Conservation (phyloP, 2,329 filamentous ascomycete species). For the Fusarium albosuccineum region DNA sequence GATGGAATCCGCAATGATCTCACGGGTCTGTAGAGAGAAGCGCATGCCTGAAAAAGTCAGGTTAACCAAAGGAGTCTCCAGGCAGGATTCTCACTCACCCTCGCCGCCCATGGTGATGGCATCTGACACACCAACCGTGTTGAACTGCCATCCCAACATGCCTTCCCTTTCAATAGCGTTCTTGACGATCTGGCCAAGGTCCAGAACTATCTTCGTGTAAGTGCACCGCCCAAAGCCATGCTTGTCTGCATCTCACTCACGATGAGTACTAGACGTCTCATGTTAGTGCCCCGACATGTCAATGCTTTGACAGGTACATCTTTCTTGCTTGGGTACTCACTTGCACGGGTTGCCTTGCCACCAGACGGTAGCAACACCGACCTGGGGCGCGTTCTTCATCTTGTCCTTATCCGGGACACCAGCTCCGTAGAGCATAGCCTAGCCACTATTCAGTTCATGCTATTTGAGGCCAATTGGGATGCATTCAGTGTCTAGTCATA, state of each 20-base stretch:
- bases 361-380: constrained; percentile 93
- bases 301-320: background rate
- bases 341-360: constrained; percentile 99
- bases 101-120: constrained; percentile 96
- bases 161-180: constrained; percentile 81
- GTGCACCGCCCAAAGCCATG: background rate
- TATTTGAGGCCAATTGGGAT: background rate
- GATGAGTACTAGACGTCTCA: constrained; percentile 53
- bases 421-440: constrained; percentile 96
- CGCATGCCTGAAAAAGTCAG: constrained; percentile 77
- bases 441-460: constrained; percentile 6
- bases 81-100: constrained; percentile 62
- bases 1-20: constrained; percentile 94
- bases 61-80: background rate
- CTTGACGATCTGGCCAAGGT: constrained; percentile 90
- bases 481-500: constrained; percentile 50
- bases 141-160: constrained; percentile 96
- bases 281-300: constrained; percentile 23
- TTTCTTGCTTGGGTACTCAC: constrained; percentile 61
- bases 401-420: constrained; percentile 85
- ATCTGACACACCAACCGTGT: constrained; percentile 89
- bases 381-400: constrained; percentile 92
- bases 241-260: constrained; percentile 49
- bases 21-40: constrained; percentile 89
- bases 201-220: constrained; percentile 71